Percentiles rank a stretch among this genome's conserved stretches.
phyloP scores from a whole-genome alignment of 2,329 filamentous ascomycete genomes.

The Talaromyces amestolkiae region DNA sequence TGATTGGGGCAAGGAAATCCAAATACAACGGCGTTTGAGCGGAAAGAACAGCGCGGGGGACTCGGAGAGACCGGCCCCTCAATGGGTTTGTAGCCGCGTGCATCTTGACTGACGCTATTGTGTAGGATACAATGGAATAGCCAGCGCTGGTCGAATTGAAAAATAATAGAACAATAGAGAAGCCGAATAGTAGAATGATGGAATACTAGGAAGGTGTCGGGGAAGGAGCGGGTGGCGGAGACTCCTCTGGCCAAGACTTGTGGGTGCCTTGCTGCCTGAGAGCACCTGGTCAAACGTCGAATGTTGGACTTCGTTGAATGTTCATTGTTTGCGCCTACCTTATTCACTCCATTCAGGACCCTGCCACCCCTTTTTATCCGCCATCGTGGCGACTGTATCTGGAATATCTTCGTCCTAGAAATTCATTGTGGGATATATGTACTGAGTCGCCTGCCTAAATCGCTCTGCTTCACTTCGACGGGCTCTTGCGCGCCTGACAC shows the following conservation, averaged over 20 bases:
- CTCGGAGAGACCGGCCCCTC: background rate
- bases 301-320: background rate
- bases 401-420: background rate
- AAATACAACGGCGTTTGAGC: slow-evolving; percentile 30
- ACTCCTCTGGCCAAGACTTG: slow-evolving; percentile 1
- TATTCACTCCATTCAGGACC: slow-evolving; percentile 1
- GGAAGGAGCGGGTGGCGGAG: slow-evolving; percentile 4
- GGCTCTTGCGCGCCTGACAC: slow-evolving; percentile 15
- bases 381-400: background rate
- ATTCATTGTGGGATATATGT: background rate
- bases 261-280: slow-evolving; percentile 9
- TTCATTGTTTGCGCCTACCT: slow-evolving; percentile 7
- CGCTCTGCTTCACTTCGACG: slow-evolving; percentile 1
- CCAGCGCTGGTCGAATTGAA: too few relatives aligned
- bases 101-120: background rate
- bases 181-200: background rate
- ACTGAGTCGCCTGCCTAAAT: background rate
- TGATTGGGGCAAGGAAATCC: slow-evolving; percentile 38
- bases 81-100: background rate
- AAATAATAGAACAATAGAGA: background rate
- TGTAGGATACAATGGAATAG: background rate
- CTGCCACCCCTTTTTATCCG: background rate
- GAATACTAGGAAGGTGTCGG: background rate
- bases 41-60: background rate
- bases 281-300: background rate